Conservation (phyloP, 257 asterid genomes). For the Scutellaria minor region DNA sequence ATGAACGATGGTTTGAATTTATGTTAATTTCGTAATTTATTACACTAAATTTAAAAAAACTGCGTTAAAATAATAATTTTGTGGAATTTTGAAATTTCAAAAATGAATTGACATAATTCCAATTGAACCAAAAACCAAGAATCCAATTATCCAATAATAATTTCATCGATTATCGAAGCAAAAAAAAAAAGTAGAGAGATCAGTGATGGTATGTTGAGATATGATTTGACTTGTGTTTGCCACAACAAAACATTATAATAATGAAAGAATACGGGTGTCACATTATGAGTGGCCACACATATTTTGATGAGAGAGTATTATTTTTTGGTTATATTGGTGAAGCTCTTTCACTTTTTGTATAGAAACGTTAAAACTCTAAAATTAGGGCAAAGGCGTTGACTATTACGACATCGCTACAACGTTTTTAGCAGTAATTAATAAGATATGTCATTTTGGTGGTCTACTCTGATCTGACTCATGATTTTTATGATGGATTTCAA, state of each 20-base stretch:
- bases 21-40: no score
- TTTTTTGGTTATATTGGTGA: conserved; percentile 11
- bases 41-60: no score
- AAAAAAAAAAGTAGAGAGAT: no score
- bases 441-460: conserved; percentile 16
- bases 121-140: no score
- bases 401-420: background rate
- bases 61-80: no score
- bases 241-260: background rate
- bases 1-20: no score
- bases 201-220: background rate
- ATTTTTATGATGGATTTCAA: background rate
- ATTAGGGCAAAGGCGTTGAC: conserved; percentile 26
- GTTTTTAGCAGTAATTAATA: conserved; percentile 14
- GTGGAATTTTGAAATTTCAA: no score
- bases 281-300: background rate
- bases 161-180: no score
- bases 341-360: background rate
- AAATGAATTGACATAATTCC: no score
- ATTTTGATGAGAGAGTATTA: conserved; percentile 1
- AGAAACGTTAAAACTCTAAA: no score
- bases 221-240: conserved; percentile 11
- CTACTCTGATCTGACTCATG: conserved; percentile 33
- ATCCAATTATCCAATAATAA: no score
- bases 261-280: background rate